Evolutionary conservation across 2,329 filamentous ascomycete species (phyloP).

Genomic region (Ophiocordyceps polyrhachis-furcata): DNA sequence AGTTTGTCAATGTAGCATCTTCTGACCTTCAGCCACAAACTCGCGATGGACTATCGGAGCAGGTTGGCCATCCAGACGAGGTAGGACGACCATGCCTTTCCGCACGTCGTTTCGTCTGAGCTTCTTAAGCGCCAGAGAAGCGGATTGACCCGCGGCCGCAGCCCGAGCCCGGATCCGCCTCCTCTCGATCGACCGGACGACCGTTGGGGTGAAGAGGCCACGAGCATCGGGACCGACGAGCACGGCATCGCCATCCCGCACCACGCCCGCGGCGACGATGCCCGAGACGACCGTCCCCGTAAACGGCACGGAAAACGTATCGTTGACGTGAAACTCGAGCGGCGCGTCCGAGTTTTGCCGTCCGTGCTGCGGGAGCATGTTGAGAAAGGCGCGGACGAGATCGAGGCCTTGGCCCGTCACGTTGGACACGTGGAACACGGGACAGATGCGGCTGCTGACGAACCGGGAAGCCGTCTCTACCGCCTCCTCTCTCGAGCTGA

Average conservation of each 20-base stretch:
- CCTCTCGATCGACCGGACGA: constrained; percentile 80
- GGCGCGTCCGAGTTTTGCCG: constrained; percentile 76
- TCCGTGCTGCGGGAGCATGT: constrained; percentile 86
- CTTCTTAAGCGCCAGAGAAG: constrained; percentile 76
- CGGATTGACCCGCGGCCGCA: constrained; percentile 80
- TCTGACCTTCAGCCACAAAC: constrained; percentile 57
- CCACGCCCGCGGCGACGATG: constrained; percentile 71
- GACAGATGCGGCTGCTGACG: constrained; percentile 85
- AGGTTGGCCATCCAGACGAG: constrained; percentile 57
- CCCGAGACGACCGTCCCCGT: constrained; percentile 92
- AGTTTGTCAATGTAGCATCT: too few relatives aligned
- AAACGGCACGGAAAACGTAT: constrained; percentile 95
- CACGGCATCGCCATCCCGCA: constrained; percentile 80
- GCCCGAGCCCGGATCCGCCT: constrained; percentile 81
- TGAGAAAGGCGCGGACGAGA: constrained; percentile 79
- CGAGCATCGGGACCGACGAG: constrained; percentile 79
- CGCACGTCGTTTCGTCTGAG: constrained; percentile 80
- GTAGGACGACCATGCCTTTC: constrained; percentile 94
- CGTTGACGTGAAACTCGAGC: constrained; percentile 91
- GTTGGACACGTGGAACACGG: constrained; percentile 95
- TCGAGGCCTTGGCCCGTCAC: constrained; percentile 86
- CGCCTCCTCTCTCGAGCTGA: constrained; percentile 78
- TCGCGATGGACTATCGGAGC: constrained; percentile 53
- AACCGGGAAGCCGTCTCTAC: constrained; percentile 94
- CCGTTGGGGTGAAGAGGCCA: constrained; percentile 74